phyloP scores from a whole-genome alignment of 192 early-diverging fungal species.

The Spizellomyces punctatus region DNA sequence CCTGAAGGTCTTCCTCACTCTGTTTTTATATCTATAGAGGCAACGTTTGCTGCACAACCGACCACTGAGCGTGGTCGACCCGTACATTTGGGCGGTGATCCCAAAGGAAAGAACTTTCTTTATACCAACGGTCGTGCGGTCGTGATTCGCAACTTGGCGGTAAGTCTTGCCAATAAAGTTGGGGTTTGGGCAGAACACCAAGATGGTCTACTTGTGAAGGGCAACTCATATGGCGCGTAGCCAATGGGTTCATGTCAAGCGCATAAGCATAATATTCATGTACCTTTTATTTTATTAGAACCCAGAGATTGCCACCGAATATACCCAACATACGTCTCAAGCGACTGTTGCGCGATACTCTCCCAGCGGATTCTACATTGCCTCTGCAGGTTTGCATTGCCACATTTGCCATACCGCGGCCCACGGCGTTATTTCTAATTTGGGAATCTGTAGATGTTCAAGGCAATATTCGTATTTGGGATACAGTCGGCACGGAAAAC shows the following conservation, averaged over 20 bases:
- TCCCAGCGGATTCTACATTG: slow-evolving; percentile 93
- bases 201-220: too few species aligned
- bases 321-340: slow-evolving; percentile 75
- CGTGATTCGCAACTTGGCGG: slow-evolving; percentile 80
- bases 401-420: background rate
- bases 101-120: slow-evolving; percentile 79
- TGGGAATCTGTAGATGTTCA: slow-evolving; percentile 57
- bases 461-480: slow-evolving; percentile 96
- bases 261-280: too few species aligned
- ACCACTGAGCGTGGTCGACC: slow-evolving; percentile 77
- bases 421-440: slow-evolving; percentile 6
- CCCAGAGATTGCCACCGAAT: slow-evolving; percentile 76
- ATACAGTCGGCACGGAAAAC: slow-evolving; percentile 73
- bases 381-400: slow-evolving; percentile 76
- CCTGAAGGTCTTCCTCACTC: background rate
- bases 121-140: slow-evolving; percentile 91
- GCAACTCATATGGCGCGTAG: too few species aligned
- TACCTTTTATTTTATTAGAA: slow-evolving; percentile 50
- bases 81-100: slow-evolving; percentile 79
- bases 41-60: slow-evolving; percentile 73
- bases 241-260: too few species aligned
- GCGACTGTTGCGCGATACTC: slow-evolving; percentile 88
- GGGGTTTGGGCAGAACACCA: too few species aligned
- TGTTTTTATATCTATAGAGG: background rate
- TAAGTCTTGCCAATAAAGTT: slow-evolving; percentile 27